Evolutionary conservation across 345 rosid genomes (phyloP).

Genomic region (Zanthoxylum bungeanum): DNA sequence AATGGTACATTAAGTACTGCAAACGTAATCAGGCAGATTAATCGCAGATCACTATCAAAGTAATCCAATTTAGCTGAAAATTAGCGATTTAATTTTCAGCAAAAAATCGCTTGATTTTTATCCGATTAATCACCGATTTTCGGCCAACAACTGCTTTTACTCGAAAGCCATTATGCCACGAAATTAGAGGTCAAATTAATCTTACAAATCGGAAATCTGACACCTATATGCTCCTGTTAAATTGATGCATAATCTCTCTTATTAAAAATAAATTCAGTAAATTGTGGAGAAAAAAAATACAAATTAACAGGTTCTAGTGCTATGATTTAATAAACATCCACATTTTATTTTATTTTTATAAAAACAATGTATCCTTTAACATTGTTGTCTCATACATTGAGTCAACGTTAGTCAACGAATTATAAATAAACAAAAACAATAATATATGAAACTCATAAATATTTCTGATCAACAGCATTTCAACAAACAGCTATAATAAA

Average conservation of each 20-base stretch:
- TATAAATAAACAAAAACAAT: too few relatives aligned
- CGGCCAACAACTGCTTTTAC: background rate
- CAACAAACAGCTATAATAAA: background rate
- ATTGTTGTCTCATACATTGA: background rate
- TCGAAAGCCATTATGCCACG: background rate
- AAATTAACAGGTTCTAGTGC: background rate
- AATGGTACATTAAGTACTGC: too few relatives aligned
- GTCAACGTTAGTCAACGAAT: background rate
- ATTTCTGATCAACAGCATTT: background rate
- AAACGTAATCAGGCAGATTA: too few relatives aligned
- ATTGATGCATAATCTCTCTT: background rate
- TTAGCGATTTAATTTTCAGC: too few relatives aligned
- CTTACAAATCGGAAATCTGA: too few relatives aligned
- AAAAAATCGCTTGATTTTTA: too few relatives aligned
- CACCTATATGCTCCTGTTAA: background rate
- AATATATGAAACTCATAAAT: background rate
- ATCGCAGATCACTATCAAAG: too few relatives aligned
- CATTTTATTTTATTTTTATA: background rate
- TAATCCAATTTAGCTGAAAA: too few relatives aligned
- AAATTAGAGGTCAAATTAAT: background rate
- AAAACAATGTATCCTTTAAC: background rate
- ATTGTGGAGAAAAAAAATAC: background rate
- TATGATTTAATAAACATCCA: too few relatives aligned
- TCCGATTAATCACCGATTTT: too few relatives aligned
- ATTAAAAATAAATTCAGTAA: background rate